Base-by-base conservation (phyloP, 2,329 filamentous ascomycete species). In the Cadophora sp. region DNA sequence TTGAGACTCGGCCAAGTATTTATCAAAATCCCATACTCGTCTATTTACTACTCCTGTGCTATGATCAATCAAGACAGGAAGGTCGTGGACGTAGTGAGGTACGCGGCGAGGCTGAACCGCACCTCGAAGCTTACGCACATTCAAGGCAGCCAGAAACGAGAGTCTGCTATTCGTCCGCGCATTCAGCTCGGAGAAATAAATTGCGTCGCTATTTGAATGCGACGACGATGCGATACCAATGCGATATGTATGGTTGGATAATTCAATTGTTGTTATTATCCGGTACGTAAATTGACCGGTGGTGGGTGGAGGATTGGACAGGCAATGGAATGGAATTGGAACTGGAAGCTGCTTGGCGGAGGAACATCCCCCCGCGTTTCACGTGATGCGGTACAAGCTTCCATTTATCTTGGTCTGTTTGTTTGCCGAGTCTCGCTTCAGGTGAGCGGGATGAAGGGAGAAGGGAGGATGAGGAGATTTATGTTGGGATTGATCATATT, bases 61-160 rank as follows among this genome's bases (percentile, higher is more conserved):
- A 13, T 33, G 27, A 33, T 53, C 36, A 39, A 9, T 30, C 27
- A 30, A 30, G 3, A 33, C 27, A 16, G 16, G 41, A 16, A 45
- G 41, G 13, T 14, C 48, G 13, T 30, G 41, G 13, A 5, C 48
- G 22, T 18, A 51, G 48, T n/a, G 50, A 2, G 50, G 27, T 53
- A 33, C 50, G 50, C 50, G 50, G 50, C 48, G 13, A 51, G 48
- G 48, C 48, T 51, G 48, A n/a, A n/a, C n/a, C n/a, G n/a, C n/a
- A n/a, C n/a, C n/a, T n/a, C n/a, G n/a, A 51, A 51, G 50, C 50
- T 53, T 53, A 53, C 50, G 50, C 50, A 14, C 50, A 33, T 53
- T 53, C 50, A 53, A 53, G 50, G 50, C 50, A 53, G 50, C 50
- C n/a, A 53, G 24, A 8, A 53, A 30, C 33, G 7, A 16, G 50